Percentiles rank a stretch among this genome's conserved stretches.
These are phyloP conservation scores for Ochetophila trinervis DNA, from an alignment of 306 rosid genomes.

Conservation along the genomic window DNA sequence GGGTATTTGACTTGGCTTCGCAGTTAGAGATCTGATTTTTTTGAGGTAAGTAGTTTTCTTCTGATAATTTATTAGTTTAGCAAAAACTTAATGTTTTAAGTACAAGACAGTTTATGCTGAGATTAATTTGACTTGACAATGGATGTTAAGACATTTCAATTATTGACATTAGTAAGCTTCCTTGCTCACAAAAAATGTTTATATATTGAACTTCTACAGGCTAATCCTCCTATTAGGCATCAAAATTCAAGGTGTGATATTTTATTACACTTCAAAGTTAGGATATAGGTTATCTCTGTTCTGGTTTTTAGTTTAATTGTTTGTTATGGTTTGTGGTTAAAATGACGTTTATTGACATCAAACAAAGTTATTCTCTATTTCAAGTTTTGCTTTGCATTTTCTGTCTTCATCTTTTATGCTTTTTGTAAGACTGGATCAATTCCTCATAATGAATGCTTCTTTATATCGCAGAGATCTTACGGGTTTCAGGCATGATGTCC, in stretches of 20 bases:
- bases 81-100: background rate
- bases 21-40: background rate
- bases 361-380: background rate
- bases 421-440: constrained; percentile 9
- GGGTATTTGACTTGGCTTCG: constrained; percentile 19
- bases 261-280: constrained; percentile 9
- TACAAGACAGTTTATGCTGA: background rate
- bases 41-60: background rate
- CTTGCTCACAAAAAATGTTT: too few species aligned
- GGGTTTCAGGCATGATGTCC: constrained; percentile 96
- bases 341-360: background rate
- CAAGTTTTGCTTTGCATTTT: background rate
- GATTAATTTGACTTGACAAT: background rate
- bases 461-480: constrained; percentile 74
- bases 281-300: constrained; percentile 4
- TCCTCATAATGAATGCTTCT: constrained; percentile 35
- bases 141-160: background rate
- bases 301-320: background rate
- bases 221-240: background rate
- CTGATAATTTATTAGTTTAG: background rate
- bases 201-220: background rate
- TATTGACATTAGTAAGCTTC: too few species aligned
- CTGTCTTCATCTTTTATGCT: constrained; percentile 7
- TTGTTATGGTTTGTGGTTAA: background rate
- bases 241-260: constrained; percentile 2